Base-by-base conservation (phyloP, 2,329 filamentous ascomycete species). In the Fusarium pilosicola region DNA sequence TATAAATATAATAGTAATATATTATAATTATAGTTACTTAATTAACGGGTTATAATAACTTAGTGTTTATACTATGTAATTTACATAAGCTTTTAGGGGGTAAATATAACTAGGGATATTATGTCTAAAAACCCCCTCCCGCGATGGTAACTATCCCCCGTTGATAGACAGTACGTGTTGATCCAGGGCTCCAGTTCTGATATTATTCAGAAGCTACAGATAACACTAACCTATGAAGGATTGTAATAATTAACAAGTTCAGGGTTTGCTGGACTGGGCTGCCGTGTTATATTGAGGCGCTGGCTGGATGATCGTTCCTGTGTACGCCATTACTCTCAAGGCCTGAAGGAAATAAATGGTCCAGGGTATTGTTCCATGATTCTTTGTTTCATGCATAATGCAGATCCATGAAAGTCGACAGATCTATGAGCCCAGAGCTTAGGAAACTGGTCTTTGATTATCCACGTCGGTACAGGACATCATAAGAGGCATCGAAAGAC, bases 351-450 rank as follows among this genome's bases (percentile, higher is more conserved):
- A 59, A 66, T 65, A 66, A 55, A 65, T 39, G 49, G 45, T 26
- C 34, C 26, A 56, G 42, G 41, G 28, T 46, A 59, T 52, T 41
- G 45, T 39, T 58, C n/a, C 34, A n/a, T 51, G 34, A 48, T 49
- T 49, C 11, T 51, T 46, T 38, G 42, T 49, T 44, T 58, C 48
- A 41, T 42, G 60, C 45, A 72, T 64, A 15, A 56, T 56, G 67
- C 26, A 68, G 55, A 68, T 55, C 65, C 41, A 59, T 38, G 34
- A 64, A 71, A 52, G 65, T 65, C 49, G 55, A 52, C 57, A 74
- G 71, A 64, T 74, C 71, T 49, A 74, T 74, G 45, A 56, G 71
- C 38, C 48, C 48, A 48, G 46, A 32, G 22, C 38, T 52, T 30
- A n/a, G 39, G 26, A 28, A 51, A 51, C 58, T 22, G 30, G 45